phyloP scores from a whole-genome alignment of 2,329 filamentous ascomycete genomes.

The Paraconiothyrium sp. region DNA sequence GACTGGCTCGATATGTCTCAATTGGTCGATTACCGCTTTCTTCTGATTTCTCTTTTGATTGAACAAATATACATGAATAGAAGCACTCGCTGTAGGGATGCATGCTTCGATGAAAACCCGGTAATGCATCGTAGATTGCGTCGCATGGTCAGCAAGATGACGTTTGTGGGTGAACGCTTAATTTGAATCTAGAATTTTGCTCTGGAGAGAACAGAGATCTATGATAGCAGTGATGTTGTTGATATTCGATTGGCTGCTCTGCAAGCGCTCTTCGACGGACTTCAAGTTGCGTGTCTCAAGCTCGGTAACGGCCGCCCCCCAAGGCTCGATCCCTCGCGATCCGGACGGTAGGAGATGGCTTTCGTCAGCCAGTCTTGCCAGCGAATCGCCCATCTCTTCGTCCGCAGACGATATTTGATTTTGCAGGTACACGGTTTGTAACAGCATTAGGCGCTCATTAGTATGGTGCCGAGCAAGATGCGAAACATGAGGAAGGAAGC shows the following conservation, averaged over 20 bases:
- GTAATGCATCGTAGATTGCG: not conserved
- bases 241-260: slow-evolving; percentile 35
- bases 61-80: not conserved
- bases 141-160: slow-evolving; percentile 7
- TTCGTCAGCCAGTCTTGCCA: slow-evolving; percentile 49
- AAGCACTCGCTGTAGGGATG: not conserved
- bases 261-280: slow-evolving; percentile 30
- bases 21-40: not conserved
- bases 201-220: slow-evolving; percentile 41
- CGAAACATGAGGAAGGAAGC: slow-evolving; percentile 43
- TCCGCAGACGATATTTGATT: slow-evolving; percentile 41
- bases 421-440: slow-evolving; percentile 47
- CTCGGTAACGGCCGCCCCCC: slow-evolving; percentile 37
- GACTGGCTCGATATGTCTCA: not conserved
- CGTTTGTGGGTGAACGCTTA: not conserved
- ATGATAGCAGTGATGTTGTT: slow-evolving; percentile 36
- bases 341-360: slow-evolving; percentile 50
- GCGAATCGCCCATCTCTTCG: slow-evolving; percentile 38
- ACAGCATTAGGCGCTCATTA: slow-evolving; percentile 43
- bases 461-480: slow-evolving; percentile 34
- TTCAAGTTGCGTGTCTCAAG: slow-evolving; percentile 30
- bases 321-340: slow-evolving; percentile 35
- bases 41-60: not conserved
- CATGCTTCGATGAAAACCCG: not conserved
- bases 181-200: slow-evolving; percentile 31